Evolutionary conservation across 2,329 filamentous ascomycete genomes (phyloP), one percentile per base, ranked within the genome.

Genomic region (Remersonia thermophila): DNA sequence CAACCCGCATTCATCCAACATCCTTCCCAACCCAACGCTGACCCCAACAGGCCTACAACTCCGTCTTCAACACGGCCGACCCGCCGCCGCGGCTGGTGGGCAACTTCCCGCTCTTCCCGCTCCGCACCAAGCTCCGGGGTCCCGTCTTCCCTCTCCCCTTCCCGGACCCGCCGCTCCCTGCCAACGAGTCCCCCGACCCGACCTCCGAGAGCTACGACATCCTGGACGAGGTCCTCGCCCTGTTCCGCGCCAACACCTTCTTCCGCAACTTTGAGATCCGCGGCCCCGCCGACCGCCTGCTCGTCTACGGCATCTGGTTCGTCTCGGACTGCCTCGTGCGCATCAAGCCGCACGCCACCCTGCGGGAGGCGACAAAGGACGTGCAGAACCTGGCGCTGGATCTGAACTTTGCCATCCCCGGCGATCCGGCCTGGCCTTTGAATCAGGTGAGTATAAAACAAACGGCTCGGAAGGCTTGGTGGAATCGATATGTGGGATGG

Each of bases 211-310:
- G 82, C 54, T 96, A 96, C 69, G 91, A 98, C 66, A 83, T 91
- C 44, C 73, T 96, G 37, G 91, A 98, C 63, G 91, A 98, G 67
- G 78, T 93, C 35, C 73, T 98, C 37, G 73, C 80, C 10, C 74
- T 96, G 33, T 98, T 96, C 72, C 84, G 91, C 47, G 89, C 91
- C 52, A 96, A 98, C 68, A 95, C 89, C 42, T 89, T 98, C 63
- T 98, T 96, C 72, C 83, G 91, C 54, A 98, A 96, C 71, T 98
- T 98, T 54, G 91, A 96, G 69, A 93, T 96, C 66, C 89, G 94
- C 63, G 91, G 91, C 11, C 83, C 85, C 17, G 89, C 91, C 40
- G 91, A 98, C 63, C 75, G 91, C 28, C 77, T 96, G 54, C 71
- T 98, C 48, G 87, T 96, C 54, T 98, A 98, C 65, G 89, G 89